A percentile compares a stretch with the other conserved stretches of the same genome.
phyloP scores from a whole-genome alignment of 352 stramenopile genomes.

The Pythium folliculosum region DNA sequence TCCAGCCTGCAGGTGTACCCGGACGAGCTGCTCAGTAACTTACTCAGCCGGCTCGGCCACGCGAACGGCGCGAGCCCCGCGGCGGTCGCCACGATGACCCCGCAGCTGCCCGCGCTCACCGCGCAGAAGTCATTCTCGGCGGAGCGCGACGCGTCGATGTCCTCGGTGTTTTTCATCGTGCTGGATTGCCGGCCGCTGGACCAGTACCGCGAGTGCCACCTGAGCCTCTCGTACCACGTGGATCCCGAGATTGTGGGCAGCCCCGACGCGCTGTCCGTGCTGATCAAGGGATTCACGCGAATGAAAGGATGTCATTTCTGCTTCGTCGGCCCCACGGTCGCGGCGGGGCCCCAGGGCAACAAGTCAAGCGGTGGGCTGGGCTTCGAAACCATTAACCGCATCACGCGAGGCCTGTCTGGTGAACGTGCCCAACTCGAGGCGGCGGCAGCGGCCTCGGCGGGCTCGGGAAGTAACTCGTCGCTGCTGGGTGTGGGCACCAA shows the following conservation, averaged over 20 bases:
- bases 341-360: neutral
- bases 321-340: conserved; percentile 67
- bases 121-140: conserved; percentile 37
- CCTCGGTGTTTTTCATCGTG: conserved; percentile 77
- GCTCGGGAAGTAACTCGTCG: conserved; percentile 20
- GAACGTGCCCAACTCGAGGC: conserved; percentile 38
- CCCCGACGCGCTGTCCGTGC: conserved; percentile 66
- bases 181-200: conserved; percentile 78
- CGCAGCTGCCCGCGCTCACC: conserved; percentile 4
- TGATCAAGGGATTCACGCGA: conserved; percentile 78
- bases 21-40: conserved; percentile 78
- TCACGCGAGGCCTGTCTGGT: conserved; percentile 59
- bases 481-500: conserved; percentile 22
- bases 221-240: conserved; percentile 87
- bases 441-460: conserved; percentile 8
- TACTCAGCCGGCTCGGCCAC: conserved; percentile 54
- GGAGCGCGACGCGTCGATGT: conserved; percentile 37
- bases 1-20: conserved; percentile 86
- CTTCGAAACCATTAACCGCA: conserved; percentile 55
- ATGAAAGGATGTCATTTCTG: conserved; percentile 92
- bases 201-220: conserved; percentile 77
- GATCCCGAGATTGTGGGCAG: conserved; percentile 74
- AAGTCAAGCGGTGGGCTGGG: conserved; percentile 29
- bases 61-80: conserved; percentile 19
- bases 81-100: conserved; percentile 19